Evolutionary conservation across 2,329 filamentous ascomycete genomes (phyloP).

Genomic region (Fusarium begoniae): DNA sequence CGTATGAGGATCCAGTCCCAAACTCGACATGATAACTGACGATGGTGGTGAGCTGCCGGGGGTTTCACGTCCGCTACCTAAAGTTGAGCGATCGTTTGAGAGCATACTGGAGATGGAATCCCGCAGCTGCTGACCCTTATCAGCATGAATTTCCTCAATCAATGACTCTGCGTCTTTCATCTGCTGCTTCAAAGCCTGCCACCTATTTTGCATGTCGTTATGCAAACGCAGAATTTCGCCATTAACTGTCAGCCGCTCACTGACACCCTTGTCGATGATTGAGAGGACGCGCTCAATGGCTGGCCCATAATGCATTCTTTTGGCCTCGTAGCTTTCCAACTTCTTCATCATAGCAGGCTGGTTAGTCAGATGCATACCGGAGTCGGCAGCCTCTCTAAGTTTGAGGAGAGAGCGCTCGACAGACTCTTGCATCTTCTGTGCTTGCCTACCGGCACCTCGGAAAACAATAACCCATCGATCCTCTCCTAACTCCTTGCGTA

Average conservation of each 20-base stretch:
- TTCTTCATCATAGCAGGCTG: slow-evolving; percentile 78
- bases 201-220: slow-evolving; percentile 84
- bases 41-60: slow-evolving; percentile 74
- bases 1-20: slow-evolving; percentile 60
- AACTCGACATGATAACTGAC: slow-evolving; percentile 67
- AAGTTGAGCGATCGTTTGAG: slow-evolving; percentile 79
- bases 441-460: slow-evolving; percentile 88
- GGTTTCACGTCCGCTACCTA: slow-evolving; percentile 75
- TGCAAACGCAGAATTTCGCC: slow-evolving; percentile 91
- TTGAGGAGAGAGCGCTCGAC: slow-evolving; percentile 88
- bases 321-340: slow-evolving; percentile 92
- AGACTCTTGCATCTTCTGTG: slow-evolving; percentile 96
- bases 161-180: slow-evolving; percentile 80
- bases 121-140: slow-evolving; percentile 78
- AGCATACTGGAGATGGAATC: slow-evolving; percentile 95
- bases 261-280: slow-evolving; percentile 95
- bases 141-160: slow-evolving; percentile 76
- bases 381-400: slow-evolving; percentile 81
- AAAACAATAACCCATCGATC: slow-evolving; percentile 97
- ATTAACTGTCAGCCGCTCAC: slow-evolving; percentile 94
- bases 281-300: slow-evolving; percentile 90
- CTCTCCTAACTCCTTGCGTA: slow-evolving; percentile 90
- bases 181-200: slow-evolving; percentile 77
- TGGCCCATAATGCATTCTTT: slow-evolving; percentile 92
- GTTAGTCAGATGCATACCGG: slow-evolving; percentile 77